Evolutionary conservation across 78 protist genomes (phyloP), one percentile per base, ranked within the genome.

Genomic region (Polysphondylium violaceum): DNA sequence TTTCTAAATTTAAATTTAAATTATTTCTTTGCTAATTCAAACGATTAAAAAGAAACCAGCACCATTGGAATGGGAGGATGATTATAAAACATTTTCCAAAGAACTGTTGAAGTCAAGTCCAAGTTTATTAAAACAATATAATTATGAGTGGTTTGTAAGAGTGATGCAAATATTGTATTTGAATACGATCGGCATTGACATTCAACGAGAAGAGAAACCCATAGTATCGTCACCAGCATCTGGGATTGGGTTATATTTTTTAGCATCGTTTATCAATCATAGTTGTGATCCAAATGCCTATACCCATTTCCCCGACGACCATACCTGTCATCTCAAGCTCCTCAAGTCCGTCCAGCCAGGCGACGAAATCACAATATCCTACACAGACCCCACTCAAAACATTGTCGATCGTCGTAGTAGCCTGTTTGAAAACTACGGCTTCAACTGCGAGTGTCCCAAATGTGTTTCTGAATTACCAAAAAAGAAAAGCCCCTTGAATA

Each of bases 21-120:
- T 51, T 16, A 51, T 19, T 51, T 16, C 33, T 33, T 23, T 9
- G 33, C 19, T 31, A 7, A 64, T 25, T 7, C 6, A 33, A 25
- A 7, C n/a, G n/a, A n/a, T n/a, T n/a, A n/a, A n/a, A n/a, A n/a
- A 78, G 78, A 83, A 69, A 69, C 78, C 75, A 38, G 56, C 91
- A 56, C 91, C 91, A 35, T 21, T 83, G 2, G 91, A 83, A 69
- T 83, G 91, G 91, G 58, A 83, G 55, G 91, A 83, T 69, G 91
- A 83, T 43, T 83, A 83, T 43, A 25, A 36, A 40, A n/a, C 31
- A 27, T 83, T 83, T 50, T 43, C 60, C 55, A 38, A 60, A 17
- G 47, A 77, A 35, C 16, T 83, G 33, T 43, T 83, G 21, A 69
- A 63, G 19, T 11, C 27, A 14, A 58, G 12, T 1, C 64, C 33